These are phyloP conservation scores for Penicillium sp. DNA, from an alignment of 2,329 filamentous ascomycete species.

Conservation along the genomic window DNA sequence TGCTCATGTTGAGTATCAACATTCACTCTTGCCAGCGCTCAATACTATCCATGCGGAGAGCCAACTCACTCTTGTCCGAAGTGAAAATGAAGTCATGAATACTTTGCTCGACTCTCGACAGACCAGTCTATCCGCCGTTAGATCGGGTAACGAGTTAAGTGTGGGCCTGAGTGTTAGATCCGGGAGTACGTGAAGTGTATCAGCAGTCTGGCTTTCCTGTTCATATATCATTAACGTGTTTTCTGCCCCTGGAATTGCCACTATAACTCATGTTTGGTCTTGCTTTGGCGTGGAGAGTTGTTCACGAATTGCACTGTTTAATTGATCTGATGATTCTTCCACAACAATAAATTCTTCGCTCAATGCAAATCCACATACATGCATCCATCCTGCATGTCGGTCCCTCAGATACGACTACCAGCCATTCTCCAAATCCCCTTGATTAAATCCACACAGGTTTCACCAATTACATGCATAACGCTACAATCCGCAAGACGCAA, in stretches of 20 bases:
- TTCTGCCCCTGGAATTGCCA: not conserved
- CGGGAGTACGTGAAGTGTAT: not conserved
- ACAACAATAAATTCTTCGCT: not conserved
- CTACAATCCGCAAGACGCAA: constrained; percentile 56
- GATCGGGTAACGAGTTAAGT: not conserved
- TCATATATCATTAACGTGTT: not conserved
- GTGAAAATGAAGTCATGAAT: not conserved
- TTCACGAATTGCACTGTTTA: not conserved
- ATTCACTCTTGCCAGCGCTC: constrained; percentile 30
- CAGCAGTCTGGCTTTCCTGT: not conserved
- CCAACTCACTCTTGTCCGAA: constrained; percentile 21
- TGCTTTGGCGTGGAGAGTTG: not conserved
- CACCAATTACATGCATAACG: no score
- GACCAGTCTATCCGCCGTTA: not conserved
- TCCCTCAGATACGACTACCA: constrained; percentile 9
- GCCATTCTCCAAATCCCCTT: constrained; percentile 40
- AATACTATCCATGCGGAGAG: constrained; percentile 23
- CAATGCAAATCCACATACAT: not conserved
- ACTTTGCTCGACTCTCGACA: not conserved
- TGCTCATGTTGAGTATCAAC: constrained; percentile 30
- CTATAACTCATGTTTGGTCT: not conserved
- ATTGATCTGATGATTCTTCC: not conserved
- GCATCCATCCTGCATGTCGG: not conserved
- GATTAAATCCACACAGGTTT: constrained; percentile 54
- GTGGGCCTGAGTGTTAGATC: not conserved